Evolutionary conservation across 2,329 filamentous ascomycete species (phyloP).

Genomic region (Pyrenophora tritici-repentis): DNA sequence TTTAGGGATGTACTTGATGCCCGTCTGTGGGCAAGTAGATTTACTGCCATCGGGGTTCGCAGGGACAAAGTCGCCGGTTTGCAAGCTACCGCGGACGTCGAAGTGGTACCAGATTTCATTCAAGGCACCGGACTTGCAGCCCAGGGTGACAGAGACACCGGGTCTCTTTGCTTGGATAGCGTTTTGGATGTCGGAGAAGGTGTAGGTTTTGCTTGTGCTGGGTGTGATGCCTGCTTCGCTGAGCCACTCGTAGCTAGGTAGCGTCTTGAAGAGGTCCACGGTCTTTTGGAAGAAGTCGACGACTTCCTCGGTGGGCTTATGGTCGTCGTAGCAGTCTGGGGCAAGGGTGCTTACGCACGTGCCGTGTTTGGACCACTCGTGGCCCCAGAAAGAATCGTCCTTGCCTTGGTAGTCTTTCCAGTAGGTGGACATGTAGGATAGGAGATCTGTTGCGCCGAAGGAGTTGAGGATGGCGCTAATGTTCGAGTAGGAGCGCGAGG

Average conservation of each 20-base stretch:
- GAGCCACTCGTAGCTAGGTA: conserved; percentile 69
- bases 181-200: conserved; percentile 61
- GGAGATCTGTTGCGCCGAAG: conserved; percentile 59
- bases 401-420: conserved; percentile 72
- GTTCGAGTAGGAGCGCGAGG: conserved; percentile 65
- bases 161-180: conserved; percentile 61
- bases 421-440: conserved; percentile 70
- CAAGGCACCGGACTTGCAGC: conserved; percentile 56
- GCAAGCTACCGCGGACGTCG: conserved; percentile 63
- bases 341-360: conserved; percentile 74
- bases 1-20: conserved; percentile 71
- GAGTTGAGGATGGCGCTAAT: conserved; percentile 66
- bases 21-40: conserved; percentile 65
- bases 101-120: conserved; percentile 68
- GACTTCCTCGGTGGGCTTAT: conserved; percentile 65
- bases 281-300: conserved; percentile 71
- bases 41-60: conserved; percentile 61
- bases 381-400: conserved; percentile 69
- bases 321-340: conserved; percentile 65
- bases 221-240: conserved; percentile 64
- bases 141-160: conserved; percentile 63
- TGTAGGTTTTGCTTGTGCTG: conserved; percentile 62
- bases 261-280: conserved; percentile 67
- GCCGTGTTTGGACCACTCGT: conserved; percentile 75
- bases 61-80: conserved; percentile 65